Conservation (phyloP, 495 filamentous ascomycete species). For the Penicillium dipodomyicola region DNA sequence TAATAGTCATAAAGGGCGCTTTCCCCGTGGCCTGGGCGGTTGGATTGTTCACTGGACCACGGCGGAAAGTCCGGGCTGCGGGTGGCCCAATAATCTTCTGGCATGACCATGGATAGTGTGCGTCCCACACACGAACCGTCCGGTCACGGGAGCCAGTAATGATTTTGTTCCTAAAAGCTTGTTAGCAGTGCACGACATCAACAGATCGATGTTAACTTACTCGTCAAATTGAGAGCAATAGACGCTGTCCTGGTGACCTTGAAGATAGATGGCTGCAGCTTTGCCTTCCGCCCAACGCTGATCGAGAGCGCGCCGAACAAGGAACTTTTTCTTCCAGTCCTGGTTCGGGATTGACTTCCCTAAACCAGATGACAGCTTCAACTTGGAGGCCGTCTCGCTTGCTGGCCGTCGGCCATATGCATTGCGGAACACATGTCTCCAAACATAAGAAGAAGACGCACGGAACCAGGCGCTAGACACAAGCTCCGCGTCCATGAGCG, state of each 20-base stretch:
- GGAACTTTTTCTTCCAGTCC: conserved; percentile 86
- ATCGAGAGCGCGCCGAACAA: conserved; percentile 69
- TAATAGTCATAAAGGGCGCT: conserved; percentile 48
- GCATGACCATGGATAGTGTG: conserved; percentile 75
- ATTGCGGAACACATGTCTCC: conserved; percentile 72
- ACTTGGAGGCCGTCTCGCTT: conserved; percentile 46
- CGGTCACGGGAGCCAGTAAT: conserved; percentile 94
- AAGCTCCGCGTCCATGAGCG: conserved; percentile 57
- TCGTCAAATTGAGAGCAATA: conserved; percentile 99
- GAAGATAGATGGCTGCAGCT: conserved; percentile 79
- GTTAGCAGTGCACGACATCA: conserved; percentile 3
- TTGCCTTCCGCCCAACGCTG: conserved; percentile 74
- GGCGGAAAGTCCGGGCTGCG: conserved; percentile 25
- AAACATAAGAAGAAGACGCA: conserved; percentile 65
- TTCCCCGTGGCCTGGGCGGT: conserved; percentile 39
- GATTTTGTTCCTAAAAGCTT: conserved; percentile 68
- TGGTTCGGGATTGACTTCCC: conserved; percentile 52
- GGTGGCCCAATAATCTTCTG: conserved; percentile 69
- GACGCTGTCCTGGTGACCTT: conserved; percentile 90
- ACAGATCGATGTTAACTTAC: conserved; percentile 47
- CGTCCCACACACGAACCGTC: conserved; percentile 94
- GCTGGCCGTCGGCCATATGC: conserved; percentile 51
- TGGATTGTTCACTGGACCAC: conserved; percentile 38
- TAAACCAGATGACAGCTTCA: conserved; percentile 45
- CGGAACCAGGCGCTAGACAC: conserved; percentile 66